Conservation (phyloP, 1,139 yeast genomes). For the Protomyces arabidopsidicola region DNA sequence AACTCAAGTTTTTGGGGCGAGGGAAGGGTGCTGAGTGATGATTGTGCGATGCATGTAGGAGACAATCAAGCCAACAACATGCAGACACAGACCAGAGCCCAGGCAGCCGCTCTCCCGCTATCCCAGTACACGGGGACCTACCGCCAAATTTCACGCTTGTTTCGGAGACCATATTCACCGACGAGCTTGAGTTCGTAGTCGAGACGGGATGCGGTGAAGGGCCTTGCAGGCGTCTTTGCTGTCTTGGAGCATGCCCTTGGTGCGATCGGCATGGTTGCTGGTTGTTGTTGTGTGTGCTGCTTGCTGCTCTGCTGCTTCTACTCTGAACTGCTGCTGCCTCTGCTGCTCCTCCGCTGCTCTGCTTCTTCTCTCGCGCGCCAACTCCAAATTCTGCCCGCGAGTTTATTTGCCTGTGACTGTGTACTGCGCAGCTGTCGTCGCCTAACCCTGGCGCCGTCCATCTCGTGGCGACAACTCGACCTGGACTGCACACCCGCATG, state of each 20-base stretch:
- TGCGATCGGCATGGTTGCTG: conserved; percentile 5
- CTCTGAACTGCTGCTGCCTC: too few species aligned
- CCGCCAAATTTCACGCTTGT: conserved; percentile 99
- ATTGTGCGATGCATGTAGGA: too few species aligned
- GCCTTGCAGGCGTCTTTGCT: conserved; percentile 30
- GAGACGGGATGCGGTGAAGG: conserved; percentile 31
- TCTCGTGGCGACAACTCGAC: too few species aligned
- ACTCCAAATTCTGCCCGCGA: too few species aligned
- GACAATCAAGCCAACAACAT: neutral
- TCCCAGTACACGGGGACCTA: neutral
- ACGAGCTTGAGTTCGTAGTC: conserved; percentile 98
- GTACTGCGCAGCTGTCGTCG: neutral
- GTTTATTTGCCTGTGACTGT: neutral
- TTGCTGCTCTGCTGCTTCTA: too few species aligned
- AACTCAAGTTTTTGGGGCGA: conserved; percentile 10
- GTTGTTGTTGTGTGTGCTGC: neutral
- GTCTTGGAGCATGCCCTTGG: conserved; percentile 27
- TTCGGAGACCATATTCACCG: conserved; percentile 99
- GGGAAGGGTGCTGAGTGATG: neutral
- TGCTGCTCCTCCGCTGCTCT: too few species aligned
- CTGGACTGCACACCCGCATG: too few species aligned
- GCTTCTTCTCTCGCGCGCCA: too few species aligned
- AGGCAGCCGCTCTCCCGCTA: neutral
- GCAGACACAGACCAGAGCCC: neutral
- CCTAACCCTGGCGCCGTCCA: neutral